These are phyloP conservation scores for Fusarium dimerum DNA, from an alignment of 2,329 filamentous ascomycete species.

Conservation along the genomic window DNA sequence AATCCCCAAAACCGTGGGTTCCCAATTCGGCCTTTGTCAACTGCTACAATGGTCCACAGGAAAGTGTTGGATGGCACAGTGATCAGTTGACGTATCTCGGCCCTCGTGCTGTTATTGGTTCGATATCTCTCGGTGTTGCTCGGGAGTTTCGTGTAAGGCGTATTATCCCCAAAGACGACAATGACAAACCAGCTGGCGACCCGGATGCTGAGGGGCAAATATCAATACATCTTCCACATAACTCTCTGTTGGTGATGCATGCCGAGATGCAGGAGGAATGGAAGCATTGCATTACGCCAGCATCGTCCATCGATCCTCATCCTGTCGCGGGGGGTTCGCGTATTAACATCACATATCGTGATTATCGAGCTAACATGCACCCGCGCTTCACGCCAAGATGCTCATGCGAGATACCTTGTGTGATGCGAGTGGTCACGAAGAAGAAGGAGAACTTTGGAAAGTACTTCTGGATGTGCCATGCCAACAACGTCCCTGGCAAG, in stretches of 20 bases:
- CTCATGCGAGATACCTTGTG: constrained; percentile 66
- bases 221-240: constrained; percentile 90
- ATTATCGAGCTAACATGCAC: constrained; percentile 77
- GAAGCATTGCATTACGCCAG: constrained; percentile 85
- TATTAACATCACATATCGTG: constrained; percentile 93
- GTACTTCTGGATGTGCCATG: constrained; percentile 96
- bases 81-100: constrained; percentile 94
- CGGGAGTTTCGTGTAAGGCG: constrained; percentile 87
- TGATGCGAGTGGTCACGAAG: constrained; percentile 77
- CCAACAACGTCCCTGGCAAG: constrained; percentile 68
- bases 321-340: constrained; percentile 76
- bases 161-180: constrained; percentile 62
- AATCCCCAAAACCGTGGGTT: constrained; percentile 71
- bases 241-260: constrained; percentile 93
- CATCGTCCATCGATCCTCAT: constrained; percentile 78
- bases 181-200: constrained; percentile 41
- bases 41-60: constrained; percentile 79
- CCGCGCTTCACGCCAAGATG: constrained; percentile 79
- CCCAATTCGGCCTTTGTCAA: constrained; percentile 95
- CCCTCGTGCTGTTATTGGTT: constrained; percentile 84
- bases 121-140: constrained; percentile 86
- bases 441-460: constrained; percentile 74
- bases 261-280: constrained; percentile 97
- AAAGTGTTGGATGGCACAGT: constrained; percentile 89
- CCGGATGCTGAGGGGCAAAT: constrained; percentile 80